Evolutionary conservation across 2,329 filamentous ascomycete genomes (phyloP).

Genomic region (Trichoderma oligosporum): DNA sequence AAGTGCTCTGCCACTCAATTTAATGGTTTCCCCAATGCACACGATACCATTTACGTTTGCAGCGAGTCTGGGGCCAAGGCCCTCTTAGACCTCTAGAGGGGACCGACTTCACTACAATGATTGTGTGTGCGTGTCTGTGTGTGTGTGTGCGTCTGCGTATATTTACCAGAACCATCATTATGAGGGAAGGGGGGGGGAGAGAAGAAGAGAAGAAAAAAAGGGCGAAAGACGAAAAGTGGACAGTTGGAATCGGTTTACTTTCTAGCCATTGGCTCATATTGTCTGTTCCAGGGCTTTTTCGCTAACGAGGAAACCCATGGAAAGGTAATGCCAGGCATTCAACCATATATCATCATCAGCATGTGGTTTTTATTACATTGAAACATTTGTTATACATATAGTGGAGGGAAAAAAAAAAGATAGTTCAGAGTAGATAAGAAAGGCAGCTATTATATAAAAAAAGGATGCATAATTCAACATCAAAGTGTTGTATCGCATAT

Average conservation of each 20-base stretch:
- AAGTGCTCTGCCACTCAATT: conserved; percentile 97
- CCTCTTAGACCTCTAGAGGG: conserved; percentile 46
- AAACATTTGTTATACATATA: neutral
- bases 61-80: conserved; percentile 85
- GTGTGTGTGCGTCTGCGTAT: neutral
- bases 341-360: neutral
- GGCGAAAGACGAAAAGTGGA: neutral
- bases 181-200: too few relatives aligned
- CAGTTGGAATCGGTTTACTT: conserved; percentile 9
- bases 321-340: neutral
- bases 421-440: neutral
- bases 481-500: neutral
- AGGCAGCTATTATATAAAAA: neutral
- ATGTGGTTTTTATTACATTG: neutral
- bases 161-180: neutral
- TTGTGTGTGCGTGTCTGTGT: too few relatives aligned
- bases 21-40: conserved; percentile 91
- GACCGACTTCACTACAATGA: neutral
- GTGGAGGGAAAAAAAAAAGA: neutral
- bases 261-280: conserved; percentile 2
- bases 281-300: neutral
- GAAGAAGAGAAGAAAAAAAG: neutral
- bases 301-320: neutral
- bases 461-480: neutral
- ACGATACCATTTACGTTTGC: conserved; percentile 91